Evolutionary conservation across 2,329 filamentous ascomycete genomes (phyloP).

Genomic region (Samsoniella hepiali): DNA sequence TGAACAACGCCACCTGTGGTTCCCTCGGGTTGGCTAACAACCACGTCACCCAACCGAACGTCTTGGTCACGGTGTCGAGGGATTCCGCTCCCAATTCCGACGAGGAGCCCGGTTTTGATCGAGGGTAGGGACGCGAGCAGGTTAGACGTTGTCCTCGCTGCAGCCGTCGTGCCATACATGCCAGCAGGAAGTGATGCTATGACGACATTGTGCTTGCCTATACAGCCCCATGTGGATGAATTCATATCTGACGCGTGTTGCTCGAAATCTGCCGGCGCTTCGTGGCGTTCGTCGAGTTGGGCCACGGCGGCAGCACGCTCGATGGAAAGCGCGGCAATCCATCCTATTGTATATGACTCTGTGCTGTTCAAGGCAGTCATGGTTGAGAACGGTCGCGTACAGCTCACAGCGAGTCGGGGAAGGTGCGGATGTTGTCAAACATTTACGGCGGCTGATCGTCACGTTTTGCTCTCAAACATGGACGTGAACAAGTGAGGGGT

Average conservation of each 20-base stretch:
- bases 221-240: slow-evolving; percentile 25
- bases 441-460: no score
- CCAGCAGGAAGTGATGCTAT: slow-evolving; percentile 22
- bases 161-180: slow-evolving; percentile 16
- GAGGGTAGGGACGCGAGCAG: slow-evolving; percentile 20
- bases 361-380: background rate
- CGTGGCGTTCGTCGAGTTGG: slow-evolving; percentile 27
- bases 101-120: slow-evolving; percentile 20
- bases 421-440: no score
- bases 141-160: slow-evolving; percentile 19
- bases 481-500: no score
- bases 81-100: slow-evolving; percentile 22
- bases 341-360: background rate
- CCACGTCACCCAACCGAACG: slow-evolving; percentile 29
- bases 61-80: slow-evolving; percentile 18
- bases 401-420: no score
- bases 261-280: slow-evolving; percentile 11
- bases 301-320: slow-evolving; percentile 27
- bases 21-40: slow-evolving; percentile 25
- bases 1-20: slow-evolving; percentile 24
- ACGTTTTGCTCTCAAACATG: no score
- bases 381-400: no score
- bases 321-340: slow-evolving; percentile 26
- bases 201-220: slow-evolving; percentile 26
- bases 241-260: slow-evolving; percentile 25